Base-by-base conservation (phyloP, 768 basidiomycete genomes). In the Pisolithus orientalis region DNA sequence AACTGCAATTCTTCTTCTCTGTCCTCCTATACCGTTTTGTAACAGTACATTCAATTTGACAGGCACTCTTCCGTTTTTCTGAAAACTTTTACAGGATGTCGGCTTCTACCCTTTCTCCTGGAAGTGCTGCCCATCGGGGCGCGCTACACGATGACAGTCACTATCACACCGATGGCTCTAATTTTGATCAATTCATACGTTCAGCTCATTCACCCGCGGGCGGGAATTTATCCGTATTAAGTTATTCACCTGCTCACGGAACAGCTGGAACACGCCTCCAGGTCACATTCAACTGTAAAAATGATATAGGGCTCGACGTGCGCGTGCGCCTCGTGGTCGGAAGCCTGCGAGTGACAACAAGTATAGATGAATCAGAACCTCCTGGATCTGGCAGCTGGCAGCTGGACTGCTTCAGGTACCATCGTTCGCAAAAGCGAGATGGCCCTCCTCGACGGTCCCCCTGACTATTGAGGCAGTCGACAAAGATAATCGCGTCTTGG, bases 271-370 rank as follows among this genome's bases (percentile, higher is more conserved):
- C 80, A 0, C 80, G 77, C 47, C 79, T 93, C 62, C 74, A 80
- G 34, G 82, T 87, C 57, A 72, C 76, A 9, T 78, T 80, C 50
- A 66, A 75, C 6, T 68, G 67, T 51, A 63, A 58, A 29, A 49
- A 57, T 3, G 62, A 63, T 11, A 49, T 60, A 0, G 57, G 57
- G 3, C 1, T 59, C 3, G 66, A 57, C 1, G 75, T 87, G 37
- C 82, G 77, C 53, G 79, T 91, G 24, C 82, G 90, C 48, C 80
- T 93, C 57, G 81, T 91, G 59, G 74, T 93, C 57, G 90, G 85
- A 29, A 66, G 74, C 53, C 82, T 78, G 56, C 80, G 88, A 3
- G 76, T 92, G 25, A 73, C 74, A 32, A 92, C 90, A 0, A 76
- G 76, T 11, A 85, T 92, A 28, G 73, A 74, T 42, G 76, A 80